These are phyloP conservation scores for Pythium chondricola DNA, from an alignment of 352 stramenopile species.

Conservation along the genomic window DNA sequence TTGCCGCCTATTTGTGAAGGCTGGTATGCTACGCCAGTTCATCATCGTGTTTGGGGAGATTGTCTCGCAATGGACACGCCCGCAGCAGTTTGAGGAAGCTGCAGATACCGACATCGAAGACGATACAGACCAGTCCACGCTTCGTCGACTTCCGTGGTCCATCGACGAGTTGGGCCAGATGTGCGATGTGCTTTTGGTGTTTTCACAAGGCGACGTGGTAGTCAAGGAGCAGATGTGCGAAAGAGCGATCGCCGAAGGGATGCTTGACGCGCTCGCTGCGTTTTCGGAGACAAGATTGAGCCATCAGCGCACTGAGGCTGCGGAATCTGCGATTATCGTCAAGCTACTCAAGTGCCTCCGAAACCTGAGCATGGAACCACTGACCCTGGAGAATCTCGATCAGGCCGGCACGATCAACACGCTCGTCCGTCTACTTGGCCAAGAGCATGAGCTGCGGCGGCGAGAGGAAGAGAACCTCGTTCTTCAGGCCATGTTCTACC, in stretches of 20 bases:
- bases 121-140: constrained; percentile 13
- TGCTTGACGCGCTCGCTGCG: constrained; percentile 45
- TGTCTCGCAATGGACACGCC: constrained; percentile 20
- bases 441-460: constrained; percentile 34
- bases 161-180: constrained; percentile 72
- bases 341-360: constrained; percentile 82
- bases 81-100: constrained; percentile 8
- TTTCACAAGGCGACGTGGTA: constrained; percentile 88
- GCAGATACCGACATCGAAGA: constrained; percentile 7
- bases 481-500: constrained; percentile 90
- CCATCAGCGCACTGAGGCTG: constrained; percentile 1
- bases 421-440: constrained; percentile 73
- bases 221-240: constrained; percentile 93
- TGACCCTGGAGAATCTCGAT: constrained; percentile 86
- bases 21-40: constrained; percentile 85
- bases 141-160: constrained; percentile 30
- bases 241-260: constrained; percentile 57
- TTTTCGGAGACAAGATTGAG: constrained; percentile 10
- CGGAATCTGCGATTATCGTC: constrained; percentile 36
- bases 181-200: constrained; percentile 86
- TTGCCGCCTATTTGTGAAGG: constrained; percentile 92
- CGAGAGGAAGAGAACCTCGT: constrained; percentile 90
- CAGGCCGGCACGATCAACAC: constrained; percentile 81
- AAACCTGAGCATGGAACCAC: constrained; percentile 90
- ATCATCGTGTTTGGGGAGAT: constrained; percentile 84